These are phyloP conservation scores for Microcyclosporella mali DNA, from an alignment of 2,329 filamentous ascomycete species.

Conservation along the genomic window DNA sequence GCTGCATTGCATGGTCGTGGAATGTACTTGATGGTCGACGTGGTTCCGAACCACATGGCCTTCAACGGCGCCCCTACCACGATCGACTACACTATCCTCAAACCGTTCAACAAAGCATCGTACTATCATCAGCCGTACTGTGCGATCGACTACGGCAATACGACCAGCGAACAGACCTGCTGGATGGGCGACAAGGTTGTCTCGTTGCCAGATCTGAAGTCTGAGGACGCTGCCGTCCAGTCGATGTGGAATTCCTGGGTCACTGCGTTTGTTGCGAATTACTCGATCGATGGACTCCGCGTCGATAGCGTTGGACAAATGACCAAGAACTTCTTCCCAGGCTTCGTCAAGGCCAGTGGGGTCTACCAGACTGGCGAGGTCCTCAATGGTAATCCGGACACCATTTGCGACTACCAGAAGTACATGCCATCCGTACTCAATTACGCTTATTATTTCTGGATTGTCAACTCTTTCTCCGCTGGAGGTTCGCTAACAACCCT, in stretches of 20 bases:
- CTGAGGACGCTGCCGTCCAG: conserved; percentile 45
- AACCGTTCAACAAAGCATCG: conserved; percentile 37
- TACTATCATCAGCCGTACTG: conserved; percentile 47
- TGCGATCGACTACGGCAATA: conserved; percentile 49
- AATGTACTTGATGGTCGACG: conserved; percentile 46
- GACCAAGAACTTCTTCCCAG: conserved; percentile 34
- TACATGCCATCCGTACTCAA: conserved; percentile 40
- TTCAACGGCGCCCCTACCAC: conserved; percentile 24
- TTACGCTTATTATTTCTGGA: conserved; percentile 37
- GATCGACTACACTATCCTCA: conserved; percentile 31
- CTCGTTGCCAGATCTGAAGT: conserved; percentile 56
- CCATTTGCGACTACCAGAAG: conserved; percentile 37
- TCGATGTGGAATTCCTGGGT: conserved; percentile 53
- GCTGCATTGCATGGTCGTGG: conserved; percentile 40
- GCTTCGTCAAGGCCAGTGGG: conserved; percentile 28
- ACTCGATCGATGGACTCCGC: conserved; percentile 47
- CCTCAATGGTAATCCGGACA: conserved; percentile 31
- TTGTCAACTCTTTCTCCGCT: conserved; percentile 32
- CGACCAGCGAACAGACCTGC: conserved; percentile 37
- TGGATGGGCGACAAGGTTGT: conserved; percentile 49
- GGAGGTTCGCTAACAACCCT: conserved; percentile 33
- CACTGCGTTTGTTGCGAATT: conserved; percentile 50
- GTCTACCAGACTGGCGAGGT: conserved; percentile 42
- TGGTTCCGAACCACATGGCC: conserved; percentile 42
- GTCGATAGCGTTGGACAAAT: conserved; percentile 34